phyloP scores from a whole-genome alignment of 352 stramenopile species.

The Thalassiosira livingstoniorum region DNA sequence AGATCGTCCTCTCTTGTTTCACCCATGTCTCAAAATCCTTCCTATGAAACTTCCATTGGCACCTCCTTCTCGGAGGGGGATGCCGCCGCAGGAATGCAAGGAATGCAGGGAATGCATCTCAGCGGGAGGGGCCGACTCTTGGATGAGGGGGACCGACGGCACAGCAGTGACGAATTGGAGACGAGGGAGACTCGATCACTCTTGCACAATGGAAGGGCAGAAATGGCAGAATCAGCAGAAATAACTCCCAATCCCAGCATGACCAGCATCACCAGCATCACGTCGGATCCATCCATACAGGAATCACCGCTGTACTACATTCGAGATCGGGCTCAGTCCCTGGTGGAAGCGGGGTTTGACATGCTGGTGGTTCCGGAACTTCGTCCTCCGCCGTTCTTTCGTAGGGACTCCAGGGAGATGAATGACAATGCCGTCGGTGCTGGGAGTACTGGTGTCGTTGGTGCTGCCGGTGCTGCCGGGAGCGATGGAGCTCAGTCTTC shows the following conservation, averaged over 20 bases:
- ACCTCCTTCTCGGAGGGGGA: slow-evolving; percentile 44
- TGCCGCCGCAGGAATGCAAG: slow-evolving; percentile 42
- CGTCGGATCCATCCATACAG: background rate
- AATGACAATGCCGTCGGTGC: slow-evolving; percentile 2
- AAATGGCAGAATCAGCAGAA: too few relatives aligned
- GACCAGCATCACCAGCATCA: too few relatives aligned
- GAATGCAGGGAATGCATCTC: too few relatives aligned
- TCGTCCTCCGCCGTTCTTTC: slow-evolving; percentile 25
- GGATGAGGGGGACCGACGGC: too few relatives aligned
- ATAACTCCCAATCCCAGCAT: too few relatives aligned
- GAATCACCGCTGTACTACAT: slow-evolving; percentile 35
- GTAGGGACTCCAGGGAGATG: background rate
- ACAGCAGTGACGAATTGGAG: too few relatives aligned
- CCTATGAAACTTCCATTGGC: background rate
- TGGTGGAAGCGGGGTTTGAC: slow-evolving; percentile 37
- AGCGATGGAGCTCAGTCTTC: background rate
- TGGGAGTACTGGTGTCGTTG: background rate
- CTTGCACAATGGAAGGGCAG: too few relatives aligned
- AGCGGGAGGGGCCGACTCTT: too few relatives aligned
- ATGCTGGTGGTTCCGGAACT: slow-evolving; percentile 55
- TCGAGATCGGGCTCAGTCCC: slow-evolving; percentile 34
- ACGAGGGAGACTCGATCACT: too few relatives aligned
- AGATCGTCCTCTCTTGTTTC: too few relatives aligned
- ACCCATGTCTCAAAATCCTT: too few relatives aligned
- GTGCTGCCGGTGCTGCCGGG: background rate